Percentiles rank a stretch among this genome's conserved stretches.
These are phyloP conservation scores for Uncinocarpus reesii DNA, from an alignment of 2,329 filamentous ascomycete genomes.

Conservation along the genomic window DNA sequence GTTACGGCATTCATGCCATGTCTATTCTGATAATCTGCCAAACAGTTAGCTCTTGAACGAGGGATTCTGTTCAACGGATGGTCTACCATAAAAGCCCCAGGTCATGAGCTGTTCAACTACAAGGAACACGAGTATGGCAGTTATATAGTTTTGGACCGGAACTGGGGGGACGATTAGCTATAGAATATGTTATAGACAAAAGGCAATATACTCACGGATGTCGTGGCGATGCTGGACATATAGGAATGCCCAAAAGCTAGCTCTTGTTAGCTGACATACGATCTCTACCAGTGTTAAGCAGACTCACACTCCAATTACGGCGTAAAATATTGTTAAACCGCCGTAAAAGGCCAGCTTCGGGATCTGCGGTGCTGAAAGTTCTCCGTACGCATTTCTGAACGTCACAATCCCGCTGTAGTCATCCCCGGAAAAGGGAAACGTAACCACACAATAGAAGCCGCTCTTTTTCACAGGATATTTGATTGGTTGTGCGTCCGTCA, in stretches of 20 bases:
- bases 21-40: conserved; percentile 75
- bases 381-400: conserved; percentile 92
- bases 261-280: neutral
- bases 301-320: conserved; percentile 61
- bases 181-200: neutral
- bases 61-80: neutral
- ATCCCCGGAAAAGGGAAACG: conserved; percentile 55
- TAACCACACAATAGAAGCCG: conserved; percentile 90
- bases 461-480: conserved; percentile 82
- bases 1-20: conserved; percentile 73
- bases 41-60: conserved; percentile 26
- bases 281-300: too few species aligned
- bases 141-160: conserved; percentile 97
- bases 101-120: conserved; percentile 96
- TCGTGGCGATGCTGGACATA: conserved; percentile 92
- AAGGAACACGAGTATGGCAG: conserved; percentile 86
- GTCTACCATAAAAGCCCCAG: conserved; percentile 85
- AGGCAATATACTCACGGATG: conserved; percentile 52
- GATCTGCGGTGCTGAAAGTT: conserved; percentile 89
- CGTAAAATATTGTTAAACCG: conserved; percentile 85
- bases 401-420: conserved; percentile 74
- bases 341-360: conserved; percentile 96
- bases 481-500: conserved; percentile 60
- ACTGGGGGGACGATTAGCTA: conserved; percentile 44
- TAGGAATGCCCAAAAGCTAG: conserved; percentile 39